phyloP scores from a whole-genome alignment of 2,329 filamentous ascomycete species.

The Monosporascus sp. region DNA sequence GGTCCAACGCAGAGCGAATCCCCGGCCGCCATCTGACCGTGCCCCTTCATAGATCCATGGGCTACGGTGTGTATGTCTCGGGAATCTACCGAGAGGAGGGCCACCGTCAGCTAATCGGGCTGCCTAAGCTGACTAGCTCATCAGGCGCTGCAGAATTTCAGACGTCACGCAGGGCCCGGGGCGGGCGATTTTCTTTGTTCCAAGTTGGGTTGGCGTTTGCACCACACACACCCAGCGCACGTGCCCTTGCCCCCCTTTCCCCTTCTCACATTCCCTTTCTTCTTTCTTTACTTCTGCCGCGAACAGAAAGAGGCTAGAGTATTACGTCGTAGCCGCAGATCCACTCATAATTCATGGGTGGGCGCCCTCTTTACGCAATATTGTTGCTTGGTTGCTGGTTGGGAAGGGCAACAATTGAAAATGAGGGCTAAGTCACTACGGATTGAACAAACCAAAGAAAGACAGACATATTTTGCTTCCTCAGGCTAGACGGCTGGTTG shows the following conservation, averaged over 20 bases:
- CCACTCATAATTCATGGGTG: too few relatives aligned
- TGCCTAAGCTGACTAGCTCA: neutral
- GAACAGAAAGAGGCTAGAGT: too few relatives aligned
- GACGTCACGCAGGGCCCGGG: conserved; percentile 3
- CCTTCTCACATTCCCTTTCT: conserved; percentile 4
- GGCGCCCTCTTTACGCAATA: neutral
- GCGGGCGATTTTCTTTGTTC: conserved; percentile 19
- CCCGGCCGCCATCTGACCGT: too few relatives aligned
- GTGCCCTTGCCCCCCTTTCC: neutral
- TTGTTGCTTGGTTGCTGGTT: neutral
- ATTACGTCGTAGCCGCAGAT: too few relatives aligned
- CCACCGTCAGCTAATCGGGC: neutral
- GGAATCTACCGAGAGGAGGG: conserved; percentile 31
- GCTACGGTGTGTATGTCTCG: conserved; percentile 30
- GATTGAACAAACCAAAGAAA: too few relatives aligned
- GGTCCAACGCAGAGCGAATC: conserved; percentile 1
- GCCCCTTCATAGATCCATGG: neutral
- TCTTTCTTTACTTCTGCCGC: conserved; percentile 1
- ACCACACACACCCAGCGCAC: conserved; percentile 20
- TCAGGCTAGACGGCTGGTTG: too few relatives aligned
- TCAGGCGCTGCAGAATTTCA: conserved; percentile 19
- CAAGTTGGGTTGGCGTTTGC: conserved; percentile 19
- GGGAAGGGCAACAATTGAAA: conserved; percentile 3
- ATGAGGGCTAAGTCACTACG: conserved; percentile 4
- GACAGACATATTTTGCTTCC: too few relatives aligned